Evolutionary conservation across 768 basidiomycete genomes (phyloP), one percentile per base, ranked within the genome.

Genomic region (Hericium alpestre): DNA sequence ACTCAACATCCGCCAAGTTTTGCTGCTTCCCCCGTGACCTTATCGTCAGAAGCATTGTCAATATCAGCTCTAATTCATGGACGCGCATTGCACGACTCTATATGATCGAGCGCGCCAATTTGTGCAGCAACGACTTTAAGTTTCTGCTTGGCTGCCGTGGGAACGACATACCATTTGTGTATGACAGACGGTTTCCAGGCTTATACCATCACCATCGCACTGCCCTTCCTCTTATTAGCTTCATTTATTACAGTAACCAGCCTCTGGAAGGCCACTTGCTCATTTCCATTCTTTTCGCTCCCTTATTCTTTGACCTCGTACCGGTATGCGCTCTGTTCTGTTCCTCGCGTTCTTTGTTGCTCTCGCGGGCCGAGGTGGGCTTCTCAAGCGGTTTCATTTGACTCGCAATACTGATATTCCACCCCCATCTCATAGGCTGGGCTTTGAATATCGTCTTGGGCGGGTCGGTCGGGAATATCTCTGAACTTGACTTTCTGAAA

Each of bases 291-390:
- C 16, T 25, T 51, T 23, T 27, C 16, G 18, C 23, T 22, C 22
- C n/a, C 49, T 51, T 16, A 6, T n/a, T 51, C 49, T 23, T 51
- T 25, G 10, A 46, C 8, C 43, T 46, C 16, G 43, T 15, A n/a
- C 25, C 16, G 32, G 9, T 7, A 71, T 70, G 70, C 65, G 58
- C 59, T 59, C 59, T 38, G 56, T 67, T 27, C 9, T 63, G 56
- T 61, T 65, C 60, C 48, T 72, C 58, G 55, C 67, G 60, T 66
- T 74, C 49, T 63, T 79, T 55, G 62, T 69, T 55, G 69, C 70
- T 63, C 74, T 84, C 72, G 81, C 79, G 67, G 74, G 80, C 61
- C 82, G 76, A 81, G 82, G 85, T 83, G 63, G 47, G 63, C 55
- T n/a, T 15, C 55, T n/a, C 9, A 9, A 22, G 37, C 46, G 20